phyloP scores from a whole-genome alignment of 129 eudicot species.

The Tagetes erecta region DNA sequence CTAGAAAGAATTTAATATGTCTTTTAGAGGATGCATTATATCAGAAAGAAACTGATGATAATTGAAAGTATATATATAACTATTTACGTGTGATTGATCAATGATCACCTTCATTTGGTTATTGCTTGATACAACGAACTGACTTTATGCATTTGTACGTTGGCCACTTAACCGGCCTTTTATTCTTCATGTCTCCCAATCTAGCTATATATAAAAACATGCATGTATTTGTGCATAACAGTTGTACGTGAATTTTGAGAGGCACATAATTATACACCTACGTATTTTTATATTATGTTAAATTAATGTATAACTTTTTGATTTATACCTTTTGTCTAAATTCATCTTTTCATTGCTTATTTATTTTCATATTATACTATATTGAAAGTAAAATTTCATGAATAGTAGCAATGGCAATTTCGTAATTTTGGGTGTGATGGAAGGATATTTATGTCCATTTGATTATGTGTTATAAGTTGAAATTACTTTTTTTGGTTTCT shows the following conservation, averaged over 20 bases:
- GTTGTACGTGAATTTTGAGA: background rate
- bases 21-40: too few relatives aligned
- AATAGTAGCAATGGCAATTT: too few relatives aligned
- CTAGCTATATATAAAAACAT: background rate
- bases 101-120: constrained; percentile 10
- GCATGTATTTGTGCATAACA: background rate
- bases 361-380: background rate
- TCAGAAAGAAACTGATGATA: too few relatives aligned
- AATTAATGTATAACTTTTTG: background rate
- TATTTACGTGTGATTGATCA: background rate
- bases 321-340: background rate
- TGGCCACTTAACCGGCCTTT: background rate
- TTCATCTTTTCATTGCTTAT: background rate
- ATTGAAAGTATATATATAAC: too few relatives aligned
- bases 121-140: background rate
- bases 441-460: too few relatives aligned
- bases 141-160: constrained; percentile 25
- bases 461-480: too few relatives aligned
- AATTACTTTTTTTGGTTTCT: too few relatives aligned
- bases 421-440: too few relatives aligned
- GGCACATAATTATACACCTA: background rate
- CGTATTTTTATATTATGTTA: background rate
- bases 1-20: too few relatives aligned
- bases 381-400: too few relatives aligned
- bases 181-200: background rate